Base-by-base conservation (phyloP, 176 grass and related monocot species). In the Oryza brachyantha region DNA sequence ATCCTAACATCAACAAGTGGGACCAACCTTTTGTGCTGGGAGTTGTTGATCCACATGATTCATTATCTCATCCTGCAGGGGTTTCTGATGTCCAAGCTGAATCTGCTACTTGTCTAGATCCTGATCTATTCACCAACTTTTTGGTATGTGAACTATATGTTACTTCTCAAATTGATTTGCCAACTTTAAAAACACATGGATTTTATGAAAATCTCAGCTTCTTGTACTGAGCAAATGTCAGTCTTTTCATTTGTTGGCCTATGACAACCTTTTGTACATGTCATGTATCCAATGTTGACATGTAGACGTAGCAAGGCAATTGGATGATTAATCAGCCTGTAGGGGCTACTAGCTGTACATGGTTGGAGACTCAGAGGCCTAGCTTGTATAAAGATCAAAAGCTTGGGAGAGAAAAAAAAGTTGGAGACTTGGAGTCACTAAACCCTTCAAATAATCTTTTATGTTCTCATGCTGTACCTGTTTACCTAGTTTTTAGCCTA, bases 1-100 rank as follows among this genome's bases (percentile, higher is more conserved):
- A 99, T 76, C 66, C 90, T 54, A 85, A 66, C 58, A 64, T 89
- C 79, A 99, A 95, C 67, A 99, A 90, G 70, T 99, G 96, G 96
- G 92, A 99, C 48, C 83, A 95, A 79, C 88, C 90, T 57, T 95
- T 95, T 88, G 90, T 95, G 68, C 75, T 99, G 70, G 96, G 96
- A 64, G 89, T 93, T 76, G 84, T 99, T 75, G 92, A 99, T 85
- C 96, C 88, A 24, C 96, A 99, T 41, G 96, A 99, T 78, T 86
- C 96, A 63, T 85, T 99, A 64, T 95, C 96, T 11, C 96, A 95
- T 64, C 96, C 96, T 84, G 92, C 88, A 40, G 96, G 96, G n/a
- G 81, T 99, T 84, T 90, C 92, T 84, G 96, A 95, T 81, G 90
- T 85, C 19, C 86, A 91, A 80, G 88, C 96, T 1, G 90, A 95